phyloP scores from a whole-genome alignment of 768 basidiomycete genomes.

The Boletus sp. region DNA sequence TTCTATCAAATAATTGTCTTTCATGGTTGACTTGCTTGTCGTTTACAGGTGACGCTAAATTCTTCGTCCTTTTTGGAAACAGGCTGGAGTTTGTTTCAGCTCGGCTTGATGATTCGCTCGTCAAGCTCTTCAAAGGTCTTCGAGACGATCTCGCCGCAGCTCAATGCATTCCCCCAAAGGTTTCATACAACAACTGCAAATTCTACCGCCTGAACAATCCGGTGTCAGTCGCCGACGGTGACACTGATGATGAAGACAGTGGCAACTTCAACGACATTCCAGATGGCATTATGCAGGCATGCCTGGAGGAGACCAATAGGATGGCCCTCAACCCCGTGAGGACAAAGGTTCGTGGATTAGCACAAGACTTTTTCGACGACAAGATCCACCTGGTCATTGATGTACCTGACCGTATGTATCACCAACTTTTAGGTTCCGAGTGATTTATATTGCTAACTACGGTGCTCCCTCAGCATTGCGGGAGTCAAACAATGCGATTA shows the following conservation, averaged over 20 bases:
- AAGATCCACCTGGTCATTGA: not conserved
- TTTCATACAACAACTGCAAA: not conserved
- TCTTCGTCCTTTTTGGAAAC: not conserved
- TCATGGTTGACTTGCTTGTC: not conserved
- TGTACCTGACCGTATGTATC: not conserved
- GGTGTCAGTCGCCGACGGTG: not conserved
- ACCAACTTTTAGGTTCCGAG: not conserved
- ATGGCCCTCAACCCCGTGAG: fast-evolving
- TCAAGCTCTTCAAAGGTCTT: not conserved
- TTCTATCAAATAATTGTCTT: not conserved
- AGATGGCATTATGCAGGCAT: not conserved
- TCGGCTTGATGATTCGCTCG: not conserved
- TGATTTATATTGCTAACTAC: not conserved
- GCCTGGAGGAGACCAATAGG: not conserved
- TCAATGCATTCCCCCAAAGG: not conserved
- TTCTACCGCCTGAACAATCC: not conserved
- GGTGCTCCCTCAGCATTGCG: not conserved
- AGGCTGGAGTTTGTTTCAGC: not conserved
- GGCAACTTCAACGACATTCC: fast-evolving
- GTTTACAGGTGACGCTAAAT: not conserved
- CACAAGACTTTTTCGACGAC: not conserved
- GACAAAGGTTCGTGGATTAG: not conserved
- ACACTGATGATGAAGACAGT: not conserved
- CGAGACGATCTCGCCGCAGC: not conserved
- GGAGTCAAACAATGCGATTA: not conserved